Evolutionary conservation across 768 basidiomycete genomes (phyloP), one percentile per base, ranked within the genome.

Genomic region (Agaricus bisporus): DNA sequence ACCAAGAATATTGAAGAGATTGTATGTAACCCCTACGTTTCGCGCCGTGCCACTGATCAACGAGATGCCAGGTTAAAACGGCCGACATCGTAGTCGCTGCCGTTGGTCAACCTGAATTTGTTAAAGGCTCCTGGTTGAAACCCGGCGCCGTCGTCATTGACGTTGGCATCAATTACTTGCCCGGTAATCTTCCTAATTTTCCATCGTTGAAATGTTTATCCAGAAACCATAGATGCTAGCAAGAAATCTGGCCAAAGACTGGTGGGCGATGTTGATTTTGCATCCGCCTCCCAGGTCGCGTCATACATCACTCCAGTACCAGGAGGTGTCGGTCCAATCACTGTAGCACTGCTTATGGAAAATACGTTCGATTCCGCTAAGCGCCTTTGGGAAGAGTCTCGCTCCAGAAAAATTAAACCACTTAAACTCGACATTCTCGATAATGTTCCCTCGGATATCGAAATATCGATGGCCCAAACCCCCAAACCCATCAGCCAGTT

Each of bases 291-390:
- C 22, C 64, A 73, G 42, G 82, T 87, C 55, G 95, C 97, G 1
- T 89, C 91, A 1, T 73, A 87, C 70, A 97, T 99, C 62, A 99
- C 97, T 0, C 97, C 97, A 18, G 97, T 99, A 22, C 97, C 97
- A 0, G 97, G 97, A 68, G 97, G 97, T 54, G 97, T 99, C 49
- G 97, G 97, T 11, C 97, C 97, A n/a, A 97, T 98, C 95, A 99
- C 97, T 12, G 97, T 99, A 54, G 97, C 97, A 18, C 79, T 98
- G 75, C 83, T 99, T 58, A 98, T 99, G 95, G 80, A 85, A 64
- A 99, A 98, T 71, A 95, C 95, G 1, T 73, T 92, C 59, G 73
- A 78, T 58, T 87, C 92, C 45, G 94, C 95, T 20, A 80, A 89
- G 67, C 83, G 90, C 48, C 77, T 83, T 48, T 94, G 88, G 79